Evolutionary conservation across 2,329 filamentous ascomycete species (phyloP).

Genomic region (Bretziella fagacearum): DNA sequence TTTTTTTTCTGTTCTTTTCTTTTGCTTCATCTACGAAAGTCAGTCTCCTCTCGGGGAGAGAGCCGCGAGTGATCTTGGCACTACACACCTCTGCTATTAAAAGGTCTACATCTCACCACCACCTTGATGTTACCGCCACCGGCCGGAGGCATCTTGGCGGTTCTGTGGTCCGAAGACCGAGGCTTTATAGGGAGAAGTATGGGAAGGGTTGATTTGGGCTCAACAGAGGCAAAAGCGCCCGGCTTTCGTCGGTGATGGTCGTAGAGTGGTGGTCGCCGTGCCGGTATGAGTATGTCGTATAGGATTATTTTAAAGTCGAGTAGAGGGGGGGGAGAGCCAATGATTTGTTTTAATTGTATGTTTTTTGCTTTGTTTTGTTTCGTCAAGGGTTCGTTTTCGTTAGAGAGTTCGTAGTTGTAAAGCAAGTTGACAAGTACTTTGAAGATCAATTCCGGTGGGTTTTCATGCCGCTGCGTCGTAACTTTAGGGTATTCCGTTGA

Average conservation of each 20-base stretch:
- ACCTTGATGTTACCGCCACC: constrained; percentile 94
- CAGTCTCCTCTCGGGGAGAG: neutral
- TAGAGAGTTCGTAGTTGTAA: neutral
- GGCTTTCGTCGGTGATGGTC: too few species aligned
- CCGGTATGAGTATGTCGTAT: neutral
- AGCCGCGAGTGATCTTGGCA: neutral
- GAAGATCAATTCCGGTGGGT: too few species aligned
- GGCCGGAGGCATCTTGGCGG: constrained; percentile 8
- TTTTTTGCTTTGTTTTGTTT: constrained; percentile 1
- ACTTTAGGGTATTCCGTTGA: too few species aligned
- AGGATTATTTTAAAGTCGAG: neutral
- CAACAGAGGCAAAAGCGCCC: too few species aligned
- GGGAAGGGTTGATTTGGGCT: too few species aligned
- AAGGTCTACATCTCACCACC: constrained; percentile 88
- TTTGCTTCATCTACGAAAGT: too few species aligned
- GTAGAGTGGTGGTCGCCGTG: neutral
- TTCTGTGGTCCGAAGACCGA: neutral
- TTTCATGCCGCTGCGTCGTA: too few species aligned
- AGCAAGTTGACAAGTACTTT: neutral
- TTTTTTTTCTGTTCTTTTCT: neutral
- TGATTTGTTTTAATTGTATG: too few species aligned
- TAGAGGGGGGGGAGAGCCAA: neutral
- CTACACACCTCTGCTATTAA: constrained; percentile 73
- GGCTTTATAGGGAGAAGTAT: neutral
- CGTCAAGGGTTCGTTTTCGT: neutral